Percentiles rank a stretch among this genome's conserved stretches.
Evolutionary conservation across 2,329 filamentous ascomycete species (phyloP).

Genomic region (Fusarium chuoi): DNA sequence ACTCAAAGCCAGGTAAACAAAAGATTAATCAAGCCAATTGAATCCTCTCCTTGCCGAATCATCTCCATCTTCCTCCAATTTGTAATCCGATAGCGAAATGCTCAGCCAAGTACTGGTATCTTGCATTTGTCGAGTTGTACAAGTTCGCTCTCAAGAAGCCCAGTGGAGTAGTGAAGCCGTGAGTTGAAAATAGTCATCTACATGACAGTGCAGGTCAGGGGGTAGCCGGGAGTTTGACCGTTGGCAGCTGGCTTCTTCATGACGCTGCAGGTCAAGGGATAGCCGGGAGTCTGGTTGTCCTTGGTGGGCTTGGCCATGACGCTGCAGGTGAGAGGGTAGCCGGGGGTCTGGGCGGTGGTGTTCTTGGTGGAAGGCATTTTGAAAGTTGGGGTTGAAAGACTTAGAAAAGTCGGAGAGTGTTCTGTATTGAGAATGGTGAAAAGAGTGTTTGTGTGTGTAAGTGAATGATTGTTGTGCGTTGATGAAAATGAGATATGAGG

Average conservation of each 20-base stretch:
- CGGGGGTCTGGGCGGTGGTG: constrained; percentile 40
- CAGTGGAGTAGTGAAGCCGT: neutral
- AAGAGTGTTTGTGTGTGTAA: constrained; percentile 31
- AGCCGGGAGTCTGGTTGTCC: constrained; percentile 34
- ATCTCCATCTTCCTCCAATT: constrained; percentile 17
- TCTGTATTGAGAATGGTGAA: constrained; percentile 43
- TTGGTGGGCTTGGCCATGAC: constrained; percentile 46
- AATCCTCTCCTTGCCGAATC: constrained; percentile 18
- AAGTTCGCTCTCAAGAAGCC: constrained; percentile 5
- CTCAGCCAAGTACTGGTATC: neutral
- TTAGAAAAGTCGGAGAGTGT: constrained; percentile 39
- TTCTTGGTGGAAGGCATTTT: constrained; percentile 49
- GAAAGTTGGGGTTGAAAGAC: constrained; percentile 42
- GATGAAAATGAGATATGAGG: constrained; percentile 3
- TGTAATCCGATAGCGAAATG: constrained; percentile 5
- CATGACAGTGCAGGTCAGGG: constrained; percentile 50
- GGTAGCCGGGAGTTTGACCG: constrained; percentile 36
- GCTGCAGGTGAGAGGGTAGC: constrained; percentile 44
- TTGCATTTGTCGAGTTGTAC: neutral
- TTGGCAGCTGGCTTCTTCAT: constrained; percentile 45
- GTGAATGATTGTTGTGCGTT: constrained; percentile 29
- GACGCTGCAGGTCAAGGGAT: constrained; percentile 43
- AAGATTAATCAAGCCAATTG: constrained; percentile 27
- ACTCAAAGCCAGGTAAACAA: constrained; percentile 30
- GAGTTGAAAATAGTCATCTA: constrained; percentile 37